Conservation (phyloP, 768 basidiomycete genomes). For the Trametes cingulata region DNA sequence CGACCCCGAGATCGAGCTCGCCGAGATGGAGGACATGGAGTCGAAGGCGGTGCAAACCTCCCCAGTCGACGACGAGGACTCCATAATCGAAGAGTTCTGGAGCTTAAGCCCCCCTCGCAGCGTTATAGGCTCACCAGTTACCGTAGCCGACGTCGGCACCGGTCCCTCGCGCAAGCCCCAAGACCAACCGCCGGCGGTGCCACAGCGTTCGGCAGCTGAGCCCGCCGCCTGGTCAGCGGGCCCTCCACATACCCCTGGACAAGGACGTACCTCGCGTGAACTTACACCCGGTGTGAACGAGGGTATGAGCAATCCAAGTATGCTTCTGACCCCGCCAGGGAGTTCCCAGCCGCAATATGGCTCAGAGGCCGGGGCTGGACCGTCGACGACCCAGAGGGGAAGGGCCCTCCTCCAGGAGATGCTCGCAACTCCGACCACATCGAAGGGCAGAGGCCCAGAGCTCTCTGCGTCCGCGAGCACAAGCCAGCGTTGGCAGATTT, state of each 20-base stretch:
- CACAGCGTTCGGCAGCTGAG: conserved; percentile 5
- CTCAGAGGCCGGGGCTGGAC: conserved; percentile 8
- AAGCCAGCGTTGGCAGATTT: conserved; percentile 14
- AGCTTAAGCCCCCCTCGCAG: neutral
- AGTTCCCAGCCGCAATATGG: conserved; percentile 15
- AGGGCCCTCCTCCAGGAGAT: neutral
- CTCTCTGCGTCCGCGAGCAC: neutral
- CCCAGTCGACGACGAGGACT: conserved; percentile 10
- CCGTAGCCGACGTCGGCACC: conserved; percentile 2
- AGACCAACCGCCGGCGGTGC: neutral
- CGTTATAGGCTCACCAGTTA: neutral
- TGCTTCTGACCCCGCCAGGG: conserved; percentile 22
- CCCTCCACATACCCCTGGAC: conserved; percentile 14
- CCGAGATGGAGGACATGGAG: conserved; percentile 16
- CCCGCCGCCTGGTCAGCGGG: conserved; percentile 1
- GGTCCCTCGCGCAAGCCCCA: neutral
- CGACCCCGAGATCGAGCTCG: conserved; percentile 10
- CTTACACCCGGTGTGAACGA: conserved; percentile 16
- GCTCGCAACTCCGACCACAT: conserved; percentile 9
- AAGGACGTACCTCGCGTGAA: neutral
- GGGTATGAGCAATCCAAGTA: conserved; percentile 5
- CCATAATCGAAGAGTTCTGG: conserved; percentile 11
- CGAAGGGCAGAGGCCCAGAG: conserved; percentile 13
- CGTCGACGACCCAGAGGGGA: neutral
- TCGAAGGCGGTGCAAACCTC: conserved; percentile 15